Evolutionary conservation across 768 basidiomycete genomes (phyloP), one percentile per base, ranked within the genome.

Genomic region (Podaxis rugospora): DNA sequence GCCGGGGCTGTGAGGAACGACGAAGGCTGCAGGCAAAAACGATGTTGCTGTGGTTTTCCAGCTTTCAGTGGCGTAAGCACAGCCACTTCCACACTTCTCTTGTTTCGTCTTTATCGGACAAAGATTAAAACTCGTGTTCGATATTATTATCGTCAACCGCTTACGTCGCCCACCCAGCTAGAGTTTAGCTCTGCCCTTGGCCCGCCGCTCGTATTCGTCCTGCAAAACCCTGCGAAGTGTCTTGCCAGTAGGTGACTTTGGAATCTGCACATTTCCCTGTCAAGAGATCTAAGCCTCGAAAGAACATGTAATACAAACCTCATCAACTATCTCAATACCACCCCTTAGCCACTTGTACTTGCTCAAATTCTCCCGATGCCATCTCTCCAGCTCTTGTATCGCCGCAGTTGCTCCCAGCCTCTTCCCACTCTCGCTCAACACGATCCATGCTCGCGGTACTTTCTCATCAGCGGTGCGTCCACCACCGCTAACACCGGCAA

Each of bases 341-440:
- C 90, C 90, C 13, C 87, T 74, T 57, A 91, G 66, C 84, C 88
- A 88, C 69, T 92, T 92, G 66, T 87, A 88, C 68, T 79, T 84
- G 73, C 88, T 90, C 57, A 92, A 70, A 59, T 82, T 79, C 70
- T 80, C 75, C 59, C 79, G 76, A 44, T 83, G 76, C 90, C 89
- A 92, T 10, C 64, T 71, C 18, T 88, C 80, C 6, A 93, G 73
- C 55, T 74, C 78, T 51, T 73, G 70, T 1, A 79, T 66, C 6
- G 78, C 81, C 47, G 67, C 68, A 10, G 65, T 64, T 1, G 70
- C 69, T 4, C 87, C 86, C 4, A 77, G 66, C 49, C 72, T 75
- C 65, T 77, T 79, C 7, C 90, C 90, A 1, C 68, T 67, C 0
- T 75, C 63, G 57, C 83, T 87, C 7, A 92, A 71, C 0, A 91